A percentile compares a stretch with the other conserved stretches of the same genome.
These are phyloP conservation scores for Ascochyta koolunga DNA, from an alignment of 2,329 filamentous ascomycete species.

Conservation along the genomic window DNA sequence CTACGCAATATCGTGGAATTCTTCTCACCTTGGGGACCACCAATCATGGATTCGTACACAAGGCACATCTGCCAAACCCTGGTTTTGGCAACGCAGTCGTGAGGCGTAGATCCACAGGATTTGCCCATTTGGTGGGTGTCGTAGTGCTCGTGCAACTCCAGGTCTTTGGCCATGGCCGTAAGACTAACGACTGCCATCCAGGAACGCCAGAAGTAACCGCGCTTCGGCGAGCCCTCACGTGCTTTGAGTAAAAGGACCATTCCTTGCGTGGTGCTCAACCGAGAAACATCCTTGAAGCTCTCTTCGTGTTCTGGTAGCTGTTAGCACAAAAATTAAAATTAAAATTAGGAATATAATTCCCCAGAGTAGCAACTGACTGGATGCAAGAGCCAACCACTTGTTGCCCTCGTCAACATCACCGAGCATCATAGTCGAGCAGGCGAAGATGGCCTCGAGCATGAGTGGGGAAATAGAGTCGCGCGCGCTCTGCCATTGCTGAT, in stretches of 20 bases:
- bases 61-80: slow-evolving; percentile 90
- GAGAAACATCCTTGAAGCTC: slow-evolving; percentile 89
- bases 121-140: slow-evolving; percentile 76
- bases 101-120: slow-evolving; percentile 69
- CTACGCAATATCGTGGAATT: no score
- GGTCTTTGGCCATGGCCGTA: slow-evolving; percentile 89
- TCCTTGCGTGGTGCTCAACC: slow-evolving; percentile 90
- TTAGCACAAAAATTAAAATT: slow-evolving; percentile 29
- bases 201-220: slow-evolving; percentile 94
- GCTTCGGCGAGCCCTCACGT: slow-evolving; percentile 86
- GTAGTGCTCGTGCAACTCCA: slow-evolving; percentile 86
- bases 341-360: no score
- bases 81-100: slow-evolving; percentile 83
- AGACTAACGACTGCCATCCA: slow-evolving; percentile 96
- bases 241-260: slow-evolving; percentile 88
- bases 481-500: slow-evolving; percentile 86
- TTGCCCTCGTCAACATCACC: slow-evolving; percentile 84
- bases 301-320: slow-evolving; percentile 75
- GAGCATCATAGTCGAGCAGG: slow-evolving; percentile 81
- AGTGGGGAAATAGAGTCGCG: slow-evolving; percentile 86
- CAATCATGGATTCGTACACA: slow-evolving; percentile 88
- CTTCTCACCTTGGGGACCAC: slow-evolving; percentile 80
- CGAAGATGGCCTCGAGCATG: slow-evolving; percentile 87
- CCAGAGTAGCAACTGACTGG: slow-evolving; percentile 64
- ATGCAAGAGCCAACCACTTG: slow-evolving; percentile 90